Conservation (phyloP, 192 early-diverging fungal genomes). For the Backusella liffmaniae region DNA sequence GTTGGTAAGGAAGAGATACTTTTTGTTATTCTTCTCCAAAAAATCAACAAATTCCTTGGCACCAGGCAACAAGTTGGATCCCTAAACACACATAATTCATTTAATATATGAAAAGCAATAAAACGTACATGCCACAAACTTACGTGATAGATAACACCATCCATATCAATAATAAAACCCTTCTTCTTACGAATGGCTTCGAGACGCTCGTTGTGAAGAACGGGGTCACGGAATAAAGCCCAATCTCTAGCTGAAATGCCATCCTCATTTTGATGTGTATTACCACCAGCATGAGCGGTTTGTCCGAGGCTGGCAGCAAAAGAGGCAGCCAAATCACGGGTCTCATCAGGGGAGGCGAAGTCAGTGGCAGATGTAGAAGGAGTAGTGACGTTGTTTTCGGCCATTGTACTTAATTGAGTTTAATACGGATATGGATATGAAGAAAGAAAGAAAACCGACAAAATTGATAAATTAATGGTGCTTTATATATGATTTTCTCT, state of each 20-base stretch:
- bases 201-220: slow-evolving; percentile 30
- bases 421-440: not conserved
- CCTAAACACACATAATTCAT: slow-evolving; percentile 22
- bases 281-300: not conserved
- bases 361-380: slow-evolving; percentile 4
- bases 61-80: slow-evolving; percentile 49
- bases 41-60: slow-evolving; percentile 58
- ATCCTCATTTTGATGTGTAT: not conserved
- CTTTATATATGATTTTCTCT: slow-evolving; percentile 6
- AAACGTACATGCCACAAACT: slow-evolving; percentile 12
- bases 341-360: slow-evolving; percentile 5
- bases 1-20: slow-evolving; percentile 64
- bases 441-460: not conserved
- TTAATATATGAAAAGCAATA: not conserved
- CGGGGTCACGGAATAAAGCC: slow-evolving; percentile 30
- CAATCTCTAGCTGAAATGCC: slow-evolving; percentile 18
- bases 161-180: slow-evolving; percentile 64
- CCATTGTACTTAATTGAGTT: not conserved
- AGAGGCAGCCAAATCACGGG: slow-evolving; percentile 14
- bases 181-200: slow-evolving; percentile 43
- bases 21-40: slow-evolving; percentile 49
- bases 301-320: slow-evolving; percentile 8
- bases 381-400: not conserved
- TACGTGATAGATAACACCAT: slow-evolving; percentile 62
- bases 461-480: not conserved